Percentiles rank a stretch among this genome's conserved stretches.
phyloP scores from a whole-genome alignment of 1,284 basidiomycete genomes.

The Naganishia sp. region DNA sequence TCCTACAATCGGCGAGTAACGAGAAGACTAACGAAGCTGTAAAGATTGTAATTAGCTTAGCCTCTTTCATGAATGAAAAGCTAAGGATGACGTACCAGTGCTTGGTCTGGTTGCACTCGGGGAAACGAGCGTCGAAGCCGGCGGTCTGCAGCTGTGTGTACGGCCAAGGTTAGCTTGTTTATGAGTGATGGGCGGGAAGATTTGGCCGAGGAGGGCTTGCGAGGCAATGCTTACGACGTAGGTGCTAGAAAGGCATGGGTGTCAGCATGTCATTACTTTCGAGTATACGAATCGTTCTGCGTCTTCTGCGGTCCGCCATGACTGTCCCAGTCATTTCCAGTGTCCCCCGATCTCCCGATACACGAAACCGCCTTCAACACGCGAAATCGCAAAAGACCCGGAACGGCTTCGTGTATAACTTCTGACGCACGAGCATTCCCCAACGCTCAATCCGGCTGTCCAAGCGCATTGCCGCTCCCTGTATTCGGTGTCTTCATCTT shows the following conservation, averaged over 20 bases:
- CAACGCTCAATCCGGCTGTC: no score
- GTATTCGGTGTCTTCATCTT: no score
- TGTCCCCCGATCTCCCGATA: no score
- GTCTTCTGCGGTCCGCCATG: neutral
- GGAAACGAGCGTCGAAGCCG: conserved; percentile 77
- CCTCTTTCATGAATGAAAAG: neutral
- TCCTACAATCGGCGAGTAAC: neutral
- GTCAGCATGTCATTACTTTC: neutral
- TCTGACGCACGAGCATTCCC: no score
- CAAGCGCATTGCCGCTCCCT: no score
- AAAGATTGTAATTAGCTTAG: neutral
- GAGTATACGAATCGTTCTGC: neutral
- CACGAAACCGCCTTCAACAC: no score
- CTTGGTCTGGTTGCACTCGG: conserved; percentile 91
- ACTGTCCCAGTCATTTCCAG: no score
- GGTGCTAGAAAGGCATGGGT: conserved; percentile 40
- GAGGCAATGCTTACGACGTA: conserved; percentile 47
- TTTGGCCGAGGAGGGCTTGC: neutral
- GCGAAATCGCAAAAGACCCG: no score
- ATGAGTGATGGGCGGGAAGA: neutral
- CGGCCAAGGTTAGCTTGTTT: neutral
- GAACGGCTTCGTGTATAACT: no score
- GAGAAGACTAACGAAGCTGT: conserved; percentile 30
- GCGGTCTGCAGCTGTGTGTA: conserved; percentile 50
- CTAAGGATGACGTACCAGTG: conserved; percentile 68